phyloP scores from a whole-genome alignment of 352 stramenopile species.

The Phytopythium chamaehyphon region DNA sequence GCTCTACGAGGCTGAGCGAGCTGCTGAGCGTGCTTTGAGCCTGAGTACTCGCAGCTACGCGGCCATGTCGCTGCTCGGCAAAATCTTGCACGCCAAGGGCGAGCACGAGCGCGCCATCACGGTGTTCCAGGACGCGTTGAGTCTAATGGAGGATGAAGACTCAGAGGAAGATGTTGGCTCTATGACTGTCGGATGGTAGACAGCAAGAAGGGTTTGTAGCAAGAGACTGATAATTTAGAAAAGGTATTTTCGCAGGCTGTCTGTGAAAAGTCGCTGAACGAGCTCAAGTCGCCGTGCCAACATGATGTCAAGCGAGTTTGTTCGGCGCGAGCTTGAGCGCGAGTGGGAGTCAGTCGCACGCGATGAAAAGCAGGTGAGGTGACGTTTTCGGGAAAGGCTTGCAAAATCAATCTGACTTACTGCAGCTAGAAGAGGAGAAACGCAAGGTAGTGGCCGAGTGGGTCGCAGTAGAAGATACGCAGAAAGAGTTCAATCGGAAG shows the following conservation, averaged over 20 bases:
- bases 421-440: constrained; percentile 67
- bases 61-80: constrained; percentile 69
- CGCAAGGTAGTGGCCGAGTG: constrained; percentile 72
- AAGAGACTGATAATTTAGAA: too few species aligned
- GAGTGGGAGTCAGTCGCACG: constrained; percentile 53
- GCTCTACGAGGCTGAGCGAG: constrained; percentile 64
- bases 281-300: too few species aligned
- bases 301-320: constrained; percentile 48
- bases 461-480: constrained; percentile 57
- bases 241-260: too few species aligned
- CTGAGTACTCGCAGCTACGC: constrained; percentile 56
- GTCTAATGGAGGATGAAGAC: constrained; percentile 65
- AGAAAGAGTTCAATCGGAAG: constrained; percentile 61
- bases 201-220: too few species aligned
- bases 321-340: constrained; percentile 53
- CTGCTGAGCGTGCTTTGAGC: constrained; percentile 47
- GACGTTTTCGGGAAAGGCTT: too few species aligned
- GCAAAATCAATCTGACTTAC: too few species aligned
- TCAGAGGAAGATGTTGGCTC: constrained; percentile 79
- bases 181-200: constrained; percentile 72
- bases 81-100: constrained; percentile 77
- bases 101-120: constrained; percentile 75
- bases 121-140: constrained; percentile 71
- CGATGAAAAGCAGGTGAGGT: constrained; percentile 56
- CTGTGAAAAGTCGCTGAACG: too few species aligned